Evolutionary conservation across 2,329 filamentous ascomycete genomes (phyloP).

Genomic region (Aspergillus viridinutans): DNA sequence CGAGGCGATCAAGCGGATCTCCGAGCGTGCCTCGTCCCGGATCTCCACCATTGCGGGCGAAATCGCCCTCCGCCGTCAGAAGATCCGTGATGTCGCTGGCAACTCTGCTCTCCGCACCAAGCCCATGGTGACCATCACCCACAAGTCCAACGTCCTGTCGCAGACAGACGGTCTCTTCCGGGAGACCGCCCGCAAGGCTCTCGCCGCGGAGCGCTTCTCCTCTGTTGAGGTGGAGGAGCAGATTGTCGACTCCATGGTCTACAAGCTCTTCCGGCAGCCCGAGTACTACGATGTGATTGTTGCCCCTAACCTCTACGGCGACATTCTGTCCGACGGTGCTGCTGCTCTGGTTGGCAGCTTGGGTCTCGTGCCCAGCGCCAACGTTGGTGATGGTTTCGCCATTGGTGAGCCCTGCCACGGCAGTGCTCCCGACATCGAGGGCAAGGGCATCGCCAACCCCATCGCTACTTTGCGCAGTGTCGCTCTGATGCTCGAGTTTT

Average conservation of each 20-base stretch:
- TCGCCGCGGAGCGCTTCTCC: constrained; percentile 62
- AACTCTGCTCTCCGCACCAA: constrained; percentile 52
- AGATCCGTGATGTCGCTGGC: constrained; percentile 61
- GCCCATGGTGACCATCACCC: constrained; percentile 88
- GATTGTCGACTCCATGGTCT: constrained; percentile 99
- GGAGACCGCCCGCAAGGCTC: constrained; percentile 67
- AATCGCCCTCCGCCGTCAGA: constrained; percentile 82
- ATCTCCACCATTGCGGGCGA: constrained; percentile 94
- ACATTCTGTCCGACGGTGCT: constrained; percentile 92
- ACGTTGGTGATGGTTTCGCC: constrained; percentile 89
- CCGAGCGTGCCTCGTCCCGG: constrained; percentile 73
- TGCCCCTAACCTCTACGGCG: constrained; percentile 94
- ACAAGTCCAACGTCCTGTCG: constrained; percentile 95
- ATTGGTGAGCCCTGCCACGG: constrained; percentile 99
- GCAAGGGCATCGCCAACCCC: constrained; percentile 87
- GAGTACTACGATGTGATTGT: constrained; percentile 96
- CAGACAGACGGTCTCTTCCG: constrained; percentile 97
- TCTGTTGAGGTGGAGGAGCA: constrained; percentile 80
- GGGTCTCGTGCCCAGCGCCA: constrained; percentile 89
- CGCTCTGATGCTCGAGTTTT: constrained; percentile 93
- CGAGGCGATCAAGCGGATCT: constrained; percentile 97
- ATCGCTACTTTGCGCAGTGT: constrained; percentile 90
- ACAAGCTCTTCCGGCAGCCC: constrained; percentile 98
- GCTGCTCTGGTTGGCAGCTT: constrained; percentile 89
- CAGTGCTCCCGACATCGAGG: constrained; percentile 91